Evolutionary conservation across 1,284 basidiomycete species (phyloP), one percentile per base, ranked within the genome.

Genomic region (Cryptococcus sp.): DNA sequence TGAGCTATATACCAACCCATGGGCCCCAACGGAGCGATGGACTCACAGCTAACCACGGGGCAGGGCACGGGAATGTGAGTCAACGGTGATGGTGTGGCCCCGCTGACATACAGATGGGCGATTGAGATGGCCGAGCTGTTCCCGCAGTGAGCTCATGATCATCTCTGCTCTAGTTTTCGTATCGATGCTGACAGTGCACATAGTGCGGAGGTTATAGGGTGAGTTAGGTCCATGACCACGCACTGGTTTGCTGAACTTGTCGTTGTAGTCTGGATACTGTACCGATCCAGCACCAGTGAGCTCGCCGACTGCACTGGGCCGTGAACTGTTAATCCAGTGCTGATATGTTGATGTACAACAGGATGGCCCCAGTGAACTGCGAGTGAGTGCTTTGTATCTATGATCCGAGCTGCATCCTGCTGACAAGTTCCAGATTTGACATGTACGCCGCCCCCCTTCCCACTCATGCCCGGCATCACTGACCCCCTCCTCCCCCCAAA

Each of bases 121-220:
- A 61, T 60, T n/a, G 61, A 66, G 21, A 53, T 66, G 38, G 65
- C 61, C 2, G 63, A 66, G 47, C 50, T 61, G 56, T 66, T 56
- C 48, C 65, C 63, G 11, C 56, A 53, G 63, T 63, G 18, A 28
- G 61, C 52, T 20, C 16, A 20, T 16, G 11, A 11, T 47, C 8
- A 13, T 43, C 6, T 7, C 24, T 36, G 36, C 23, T 18, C 13
- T 35, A 13, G 18, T 43, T 12, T 12, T 16, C 50, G 46, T 33
- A 24, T 20, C 53, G 8, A 40, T 23, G 15, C 35, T 45, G 6
- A 24, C 21, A 52, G 6, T 43, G 38, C 24, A 16, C 36, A 21
- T 23, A 54, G 60, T 56, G 53, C 44, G 12, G 53, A 61, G 8
- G 57, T 63, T 1, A 44, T 61, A 7, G 62, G 63, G 52, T 61